Evolutionary conservation across 2,329 filamentous ascomycete species (phyloP), one percentile per base, ranked within the genome.

Genomic region (Trichothecium roseum): DNA sequence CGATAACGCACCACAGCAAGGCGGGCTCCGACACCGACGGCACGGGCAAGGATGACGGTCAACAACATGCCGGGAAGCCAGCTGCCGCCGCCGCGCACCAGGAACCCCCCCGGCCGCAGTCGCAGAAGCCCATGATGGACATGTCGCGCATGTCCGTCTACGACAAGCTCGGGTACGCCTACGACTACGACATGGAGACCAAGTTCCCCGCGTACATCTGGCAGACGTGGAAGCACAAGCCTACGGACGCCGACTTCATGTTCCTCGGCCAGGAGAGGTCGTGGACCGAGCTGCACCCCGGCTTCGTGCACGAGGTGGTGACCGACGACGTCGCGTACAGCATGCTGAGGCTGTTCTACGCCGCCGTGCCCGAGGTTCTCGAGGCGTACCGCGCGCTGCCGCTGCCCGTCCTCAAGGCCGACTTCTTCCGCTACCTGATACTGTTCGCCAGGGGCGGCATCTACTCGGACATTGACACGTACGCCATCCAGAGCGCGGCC

Each of bases 121-220:
- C 35, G 8, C 78, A 85, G 53, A 73, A 82, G 48, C 63, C 73
- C 35, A 62, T 86, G 45, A 69, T 78, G 36, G 81, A 89, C 56
- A 69, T 84, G 53, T 76, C 78, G 39, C 74, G 70, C 52, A 78
- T 84, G 62, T 78, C 82, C 13, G 69, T 88, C 36, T 69, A 66
- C 68, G 82, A 73, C 64, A 94, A 91, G 62, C 75, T 98, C 38
- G 81, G 80, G 35, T 95, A 94, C 64, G 84, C 93, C 48, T 96
- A 91, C 59, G 86, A 88, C 15, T 98, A 96, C 68, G 84, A 94
- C 51, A 70, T 89, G 42, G 78, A 87, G 52, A 61, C 69, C 47
- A 94, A 89, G 57, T 96, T 96, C 57, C 91, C 91, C 3, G 88
- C 87, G 38, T 96, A 94, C 66, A 93, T 98, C 53, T 98, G 91